Evolutionary conservation across 2,329 filamentous ascomycete species (phyloP), one percentile per base, ranked within the genome.

Genomic region (Exophiala mesophila): DNA sequence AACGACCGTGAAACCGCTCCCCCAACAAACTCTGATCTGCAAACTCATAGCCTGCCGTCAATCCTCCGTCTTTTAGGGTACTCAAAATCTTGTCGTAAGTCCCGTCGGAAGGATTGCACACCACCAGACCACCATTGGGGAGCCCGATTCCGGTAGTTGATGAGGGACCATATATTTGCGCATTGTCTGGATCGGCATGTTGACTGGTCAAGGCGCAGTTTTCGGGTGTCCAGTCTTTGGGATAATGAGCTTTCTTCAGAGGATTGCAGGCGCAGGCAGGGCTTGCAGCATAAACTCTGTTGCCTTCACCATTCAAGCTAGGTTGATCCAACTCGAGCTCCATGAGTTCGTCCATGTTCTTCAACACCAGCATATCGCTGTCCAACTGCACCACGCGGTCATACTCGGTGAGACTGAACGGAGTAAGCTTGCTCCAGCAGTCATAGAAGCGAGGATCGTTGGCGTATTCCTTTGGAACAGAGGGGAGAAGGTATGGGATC

Each of bases 271-370:
- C 80, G 64, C 88, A 94, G 4, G 88, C 88, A 65, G 90, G 86
- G 50, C 80, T 80, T 3, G 87, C 86, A 1, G 86, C 88, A 63
- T 94, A 90, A 23, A 94, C 84, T 32, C 76, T 73, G 32, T 72
- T 60, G 16, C 83, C 78, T 13, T 66, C 68, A 8, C 56, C 79
- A 2, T 56, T 68, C 45, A 71, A 45, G 30, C 66, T 67, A 0
- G 76, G 69, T 15, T 68, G 59, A 63, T 90, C 85, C 33, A 94
- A 76, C 48, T 77, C 69, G 36, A 94, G 56, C n/a, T 86, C 79
- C 86, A 94, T 94, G 54, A 94, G 70, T 68, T 94, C 88, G 62
- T 94, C 88, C 85, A 95, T 94, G 65, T 94, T 94, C 57, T 73
- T 73, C 52, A 82, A 65, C 5, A 87, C 80, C 37, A 94, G 68